phyloP scores from a whole-genome alignment of 306 rosid genomes.

The Sphenostylis stenocarpa region DNA sequence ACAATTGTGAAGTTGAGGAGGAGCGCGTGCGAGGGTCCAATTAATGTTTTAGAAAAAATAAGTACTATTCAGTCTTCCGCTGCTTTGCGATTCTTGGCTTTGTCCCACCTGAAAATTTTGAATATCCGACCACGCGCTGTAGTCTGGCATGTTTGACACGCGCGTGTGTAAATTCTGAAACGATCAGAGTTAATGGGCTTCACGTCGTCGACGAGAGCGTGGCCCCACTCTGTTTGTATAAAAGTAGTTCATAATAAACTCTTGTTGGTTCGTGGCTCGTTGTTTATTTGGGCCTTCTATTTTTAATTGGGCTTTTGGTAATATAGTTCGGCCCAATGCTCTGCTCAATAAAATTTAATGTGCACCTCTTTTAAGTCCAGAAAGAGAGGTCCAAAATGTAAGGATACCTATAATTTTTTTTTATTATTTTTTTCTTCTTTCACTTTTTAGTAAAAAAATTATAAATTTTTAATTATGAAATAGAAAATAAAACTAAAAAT shows the following conservation, averaged over 20 bases:
- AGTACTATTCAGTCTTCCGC: neutral
- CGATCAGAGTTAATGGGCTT: neutral
- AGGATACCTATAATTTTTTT: no score
- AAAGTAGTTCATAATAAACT: neutral
- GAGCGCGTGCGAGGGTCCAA: conserved; percentile 30
- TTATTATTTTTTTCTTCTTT: no score
- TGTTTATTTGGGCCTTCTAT: no score
- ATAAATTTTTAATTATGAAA: no score
- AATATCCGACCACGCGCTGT: conserved; percentile 1
- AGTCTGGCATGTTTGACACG: neutral
- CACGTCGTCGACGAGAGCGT: neutral
- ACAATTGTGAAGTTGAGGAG: neutral
- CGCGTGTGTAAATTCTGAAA: neutral
- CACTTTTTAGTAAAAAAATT: no score
- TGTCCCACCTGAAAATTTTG: neutral
- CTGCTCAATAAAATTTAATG: no score
- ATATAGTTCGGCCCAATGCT: no score
- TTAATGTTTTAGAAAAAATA: conserved; percentile 6
- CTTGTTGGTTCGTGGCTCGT: neutral
- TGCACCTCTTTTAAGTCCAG: no score
- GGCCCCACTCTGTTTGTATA: neutral
- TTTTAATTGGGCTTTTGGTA: no score
- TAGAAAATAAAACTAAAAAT: no score
- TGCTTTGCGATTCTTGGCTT: conserved; percentile 4
- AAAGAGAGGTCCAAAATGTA: no score